These are phyloP conservation scores for Ramularia endophylla DNA, from an alignment of 2,329 filamentous ascomycete species.

Conservation along the genomic window DNA sequence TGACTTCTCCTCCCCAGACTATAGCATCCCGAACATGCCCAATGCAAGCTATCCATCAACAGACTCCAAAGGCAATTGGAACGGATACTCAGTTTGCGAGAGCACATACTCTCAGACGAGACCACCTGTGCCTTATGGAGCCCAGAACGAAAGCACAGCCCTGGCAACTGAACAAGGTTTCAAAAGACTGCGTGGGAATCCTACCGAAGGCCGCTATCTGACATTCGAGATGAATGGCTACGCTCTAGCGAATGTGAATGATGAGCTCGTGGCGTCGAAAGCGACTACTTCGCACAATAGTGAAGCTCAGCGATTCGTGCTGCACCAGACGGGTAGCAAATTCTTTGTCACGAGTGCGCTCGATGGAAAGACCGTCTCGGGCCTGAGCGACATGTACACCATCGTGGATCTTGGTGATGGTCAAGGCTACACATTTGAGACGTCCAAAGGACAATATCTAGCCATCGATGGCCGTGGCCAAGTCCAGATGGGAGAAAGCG, in stretches of 20 bases:
- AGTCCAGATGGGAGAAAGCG: slow-evolving; percentile 6
- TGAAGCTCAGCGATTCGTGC: slow-evolving; percentile 45
- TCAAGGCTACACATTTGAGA: slow-evolving; percentile 29
- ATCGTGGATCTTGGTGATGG: slow-evolving; percentile 34
- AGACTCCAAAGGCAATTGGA: slow-evolving; percentile 39
- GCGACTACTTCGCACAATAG: slow-evolving; percentile 34
- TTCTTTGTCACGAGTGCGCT: slow-evolving; percentile 39
- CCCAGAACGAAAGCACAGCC: slow-evolving; percentile 34
- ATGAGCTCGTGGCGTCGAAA: slow-evolving; percentile 12
- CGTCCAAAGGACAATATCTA: slow-evolving; percentile 21
- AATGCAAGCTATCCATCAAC: slow-evolving; percentile 39
- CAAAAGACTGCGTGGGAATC: slow-evolving; percentile 46
- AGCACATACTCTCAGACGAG: slow-evolving; percentile 30
- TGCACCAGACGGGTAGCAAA: slow-evolving; percentile 38
- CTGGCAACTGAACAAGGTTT: slow-evolving; percentile 48
- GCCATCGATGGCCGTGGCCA: slow-evolving; percentile 17
- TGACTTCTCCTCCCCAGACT: slow-evolving; percentile 44
- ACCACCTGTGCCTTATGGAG: slow-evolving; percentile 46
- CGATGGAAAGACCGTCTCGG: slow-evolving; percentile 27
- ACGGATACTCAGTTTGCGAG: slow-evolving; percentile 42
- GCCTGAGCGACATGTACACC: slow-evolving; percentile 21
- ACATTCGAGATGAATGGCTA: slow-evolving; percentile 44
- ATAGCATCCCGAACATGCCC: slow-evolving; percentile 43
- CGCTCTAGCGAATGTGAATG: slow-evolving; percentile 31
- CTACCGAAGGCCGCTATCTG: slow-evolving; percentile 52